phyloP scores from a whole-genome alignment of 73 alveolate genomes.

The Durusdinium trenchii region DNA sequence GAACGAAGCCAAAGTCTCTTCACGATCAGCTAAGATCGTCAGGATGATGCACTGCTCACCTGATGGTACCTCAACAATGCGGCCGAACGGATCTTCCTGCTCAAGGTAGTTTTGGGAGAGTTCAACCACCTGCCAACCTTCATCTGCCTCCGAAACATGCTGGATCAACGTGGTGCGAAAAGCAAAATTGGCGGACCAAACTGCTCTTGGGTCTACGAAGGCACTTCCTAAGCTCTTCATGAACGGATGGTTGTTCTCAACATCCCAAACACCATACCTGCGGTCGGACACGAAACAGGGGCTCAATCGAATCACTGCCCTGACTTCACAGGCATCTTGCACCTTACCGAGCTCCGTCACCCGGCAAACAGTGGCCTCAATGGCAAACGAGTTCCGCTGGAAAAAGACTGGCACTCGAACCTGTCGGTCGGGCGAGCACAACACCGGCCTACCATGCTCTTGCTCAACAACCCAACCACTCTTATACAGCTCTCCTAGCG shows the following conservation, averaged over 20 bases:
- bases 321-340: background rate
- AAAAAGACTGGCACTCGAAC: background rate
- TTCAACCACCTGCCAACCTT: background rate
- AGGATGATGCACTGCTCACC: background rate
- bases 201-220: background rate
- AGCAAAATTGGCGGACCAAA: background rate
- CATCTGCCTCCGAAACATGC: background rate
- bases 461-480: background rate
- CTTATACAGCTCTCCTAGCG: background rate
- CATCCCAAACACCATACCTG: background rate
- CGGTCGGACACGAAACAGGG: background rate
- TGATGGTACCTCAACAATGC: background rate
- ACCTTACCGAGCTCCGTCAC: background rate
- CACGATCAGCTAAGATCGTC: background rate
- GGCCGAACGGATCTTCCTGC: background rate
- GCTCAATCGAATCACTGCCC: background rate
- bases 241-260: background rate
- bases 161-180: background rate
- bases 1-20: background rate
- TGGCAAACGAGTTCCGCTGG: background rate
- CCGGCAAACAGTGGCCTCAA: background rate
- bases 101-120: background rate
- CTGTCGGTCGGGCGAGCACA: background rate
- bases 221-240: background rate
- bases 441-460: background rate